These are phyloP conservation scores for Aureobasidium sp. DNA, from an alignment of 2,329 filamentous ascomycete species.

Conservation along the genomic window DNA sequence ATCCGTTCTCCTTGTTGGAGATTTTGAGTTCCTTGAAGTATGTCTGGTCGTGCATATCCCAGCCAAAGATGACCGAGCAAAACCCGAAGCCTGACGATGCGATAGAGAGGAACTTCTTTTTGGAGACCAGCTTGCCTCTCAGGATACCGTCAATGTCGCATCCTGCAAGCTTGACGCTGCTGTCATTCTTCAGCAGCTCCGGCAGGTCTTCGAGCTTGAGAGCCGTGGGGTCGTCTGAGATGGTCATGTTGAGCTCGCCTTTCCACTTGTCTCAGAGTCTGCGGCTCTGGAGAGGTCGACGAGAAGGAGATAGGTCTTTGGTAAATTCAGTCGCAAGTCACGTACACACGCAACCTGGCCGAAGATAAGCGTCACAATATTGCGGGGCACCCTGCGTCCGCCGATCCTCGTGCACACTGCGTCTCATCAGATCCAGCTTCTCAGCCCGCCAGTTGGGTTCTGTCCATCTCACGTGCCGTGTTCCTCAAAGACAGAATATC, in stretches of 20 bases:
- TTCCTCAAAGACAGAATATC: background rate
- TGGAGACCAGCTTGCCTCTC: conserved; percentile 84
- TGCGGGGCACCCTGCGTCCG: conserved; percentile 5
- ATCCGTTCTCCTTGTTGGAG: conserved; percentile 86
- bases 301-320: background rate
- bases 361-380: conserved; percentile 11
- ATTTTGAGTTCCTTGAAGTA: conserved; percentile 80
- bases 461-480: background rate
- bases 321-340: background rate
- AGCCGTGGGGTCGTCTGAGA: conserved; percentile 29
- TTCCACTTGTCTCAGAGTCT: too few species aligned
- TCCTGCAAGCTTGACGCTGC: conserved; percentile 78
- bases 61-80: conserved; percentile 90
- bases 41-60: conserved; percentile 94
- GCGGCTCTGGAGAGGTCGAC: background rate
- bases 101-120: conserved; percentile 84
- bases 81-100: conserved; percentile 80
- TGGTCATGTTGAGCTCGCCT: conserved; percentile 25
- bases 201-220: conserved; percentile 61
- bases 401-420: background rate
- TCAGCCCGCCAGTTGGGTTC: background rate
- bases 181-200: conserved; percentile 61
- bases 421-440: background rate
- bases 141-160: conserved; percentile 81
- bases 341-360: conserved; percentile 2